phyloP scores from a whole-genome alignment of 495 filamentous ascomycete genomes.

The Neurospora sp. region DNA sequence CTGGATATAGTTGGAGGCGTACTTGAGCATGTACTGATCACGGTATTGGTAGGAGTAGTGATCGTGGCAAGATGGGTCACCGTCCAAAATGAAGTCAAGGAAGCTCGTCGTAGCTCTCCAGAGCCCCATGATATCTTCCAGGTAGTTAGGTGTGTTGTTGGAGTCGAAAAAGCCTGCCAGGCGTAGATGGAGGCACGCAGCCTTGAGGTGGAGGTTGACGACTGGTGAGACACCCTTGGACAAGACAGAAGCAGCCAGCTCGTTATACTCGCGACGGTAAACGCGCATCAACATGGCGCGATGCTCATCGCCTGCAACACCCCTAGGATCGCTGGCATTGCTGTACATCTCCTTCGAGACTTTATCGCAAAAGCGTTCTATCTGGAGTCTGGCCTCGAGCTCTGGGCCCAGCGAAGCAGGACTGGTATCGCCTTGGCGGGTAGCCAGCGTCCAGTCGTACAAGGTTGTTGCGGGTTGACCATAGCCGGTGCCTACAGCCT shows the following conservation, averaged over 20 bases:
- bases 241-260: constrained; percentile 42
- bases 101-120: constrained; percentile 68
- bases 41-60: constrained; percentile 17
- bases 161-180: constrained; percentile 86
- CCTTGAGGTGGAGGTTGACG: constrained; percentile 63
- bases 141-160: constrained; percentile 60
- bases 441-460: constrained; percentile 76
- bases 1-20: constrained; percentile 76
- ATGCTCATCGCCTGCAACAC: constrained; percentile 60
- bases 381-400: constrained; percentile 58
- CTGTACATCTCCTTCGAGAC: constrained; percentile 80
- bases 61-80: constrained; percentile 24
- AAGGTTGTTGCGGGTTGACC: constrained; percentile 82
- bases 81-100: constrained; percentile 59
- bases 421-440: constrained; percentile 50
- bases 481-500: constrained; percentile 82
- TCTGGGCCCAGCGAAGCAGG: constrained; percentile 59
- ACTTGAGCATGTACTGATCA: constrained; percentile 47
- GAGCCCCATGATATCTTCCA: constrained; percentile 64
- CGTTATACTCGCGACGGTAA: constrained; percentile 45
- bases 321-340: constrained; percentile 64
- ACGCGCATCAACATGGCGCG: constrained; percentile 55
- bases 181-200: constrained; percentile 72
- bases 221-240: constrained; percentile 46
- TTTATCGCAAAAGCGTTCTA: constrained; percentile 77